These are phyloP conservation scores for Arabidopsis arenosa DNA, from an alignment of 345 rosid genomes.

Conservation along the genomic window DNA sequence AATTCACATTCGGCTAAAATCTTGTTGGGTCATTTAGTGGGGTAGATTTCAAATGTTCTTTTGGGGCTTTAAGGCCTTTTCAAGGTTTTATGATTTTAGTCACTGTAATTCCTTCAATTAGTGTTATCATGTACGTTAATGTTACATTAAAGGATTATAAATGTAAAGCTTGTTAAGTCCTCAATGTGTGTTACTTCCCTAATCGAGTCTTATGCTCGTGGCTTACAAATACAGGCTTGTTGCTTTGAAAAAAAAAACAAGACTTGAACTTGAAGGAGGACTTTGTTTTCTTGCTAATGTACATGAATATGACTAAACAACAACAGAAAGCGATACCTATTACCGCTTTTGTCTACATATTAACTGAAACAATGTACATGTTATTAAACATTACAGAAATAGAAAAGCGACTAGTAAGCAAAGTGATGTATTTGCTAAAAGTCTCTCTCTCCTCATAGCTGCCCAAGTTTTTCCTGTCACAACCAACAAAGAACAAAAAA, in stretches of 20 bases:
- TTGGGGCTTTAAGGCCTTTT: constrained; percentile 40
- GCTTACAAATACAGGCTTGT: constrained; percentile 11
- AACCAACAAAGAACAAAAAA: constrained; percentile 33
- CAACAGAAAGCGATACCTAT: constrained; percentile 34
- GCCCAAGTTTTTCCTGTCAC: constrained; percentile 83
- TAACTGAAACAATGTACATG: constrained; percentile 42
- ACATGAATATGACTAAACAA: constrained; percentile 42
- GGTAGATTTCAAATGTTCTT: constrained; percentile 10
- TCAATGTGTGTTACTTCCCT: background rate
- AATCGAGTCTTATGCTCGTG: constrained; percentile 1
- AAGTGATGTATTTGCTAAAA: constrained; percentile 12
- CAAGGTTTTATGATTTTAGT: background rate
- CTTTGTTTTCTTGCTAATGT: constrained; percentile 30
- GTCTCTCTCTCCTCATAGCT: constrained; percentile 50
- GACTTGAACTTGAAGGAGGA: background rate
- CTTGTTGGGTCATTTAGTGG: constrained; percentile 21
- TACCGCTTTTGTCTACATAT: constrained; percentile 27
- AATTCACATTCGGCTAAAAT: background rate
- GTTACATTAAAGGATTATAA: too few relatives aligned
- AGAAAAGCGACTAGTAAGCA: constrained; percentile 14
- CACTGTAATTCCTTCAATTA: background rate
- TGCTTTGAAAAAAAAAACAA: background rate
- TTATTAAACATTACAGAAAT: constrained; percentile 26
- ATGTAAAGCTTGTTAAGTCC: too few relatives aligned
- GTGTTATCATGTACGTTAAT: too few relatives aligned